phyloP scores from a whole-genome alignment of 2,329 filamentous ascomycete genomes.

The Aciculosporium take region DNA sequence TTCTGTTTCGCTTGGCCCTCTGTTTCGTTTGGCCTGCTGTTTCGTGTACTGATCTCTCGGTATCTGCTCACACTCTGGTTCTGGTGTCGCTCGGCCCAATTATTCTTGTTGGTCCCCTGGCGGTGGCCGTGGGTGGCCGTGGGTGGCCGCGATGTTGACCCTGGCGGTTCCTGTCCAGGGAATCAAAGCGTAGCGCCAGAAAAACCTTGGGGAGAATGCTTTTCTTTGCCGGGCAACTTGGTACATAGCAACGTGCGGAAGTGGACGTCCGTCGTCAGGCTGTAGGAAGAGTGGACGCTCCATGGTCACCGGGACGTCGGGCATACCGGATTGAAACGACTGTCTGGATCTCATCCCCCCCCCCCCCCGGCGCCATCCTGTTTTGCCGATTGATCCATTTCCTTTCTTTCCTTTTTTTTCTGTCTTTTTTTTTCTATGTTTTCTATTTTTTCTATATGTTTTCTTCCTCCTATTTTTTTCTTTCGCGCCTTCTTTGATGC shows the following conservation, averaged over 20 bases:
- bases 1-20: neutral
- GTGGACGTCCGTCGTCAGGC: constrained; percentile 13
- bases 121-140: constrained; percentile 20
- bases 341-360: neutral
- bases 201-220: no score
- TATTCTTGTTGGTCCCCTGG: constrained; percentile 18
- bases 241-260: constrained; percentile 14
- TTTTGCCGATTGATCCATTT: neutral
- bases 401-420: neutral
- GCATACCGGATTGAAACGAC: neutral
- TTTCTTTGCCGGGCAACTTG: no score
- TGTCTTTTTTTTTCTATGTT: no score
- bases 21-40: neutral
- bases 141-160: constrained; percentile 21
- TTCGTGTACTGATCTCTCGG: neutral
- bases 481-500: no score
- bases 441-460: no score
- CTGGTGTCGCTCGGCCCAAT: constrained; percentile 17
- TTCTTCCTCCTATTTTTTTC: no score
- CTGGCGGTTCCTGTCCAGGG: constrained; percentile 16
- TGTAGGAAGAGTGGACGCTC: constrained; percentile 17
- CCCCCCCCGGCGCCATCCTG: neutral
- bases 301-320: constrained; percentile 11
- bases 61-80: constrained; percentile 16
- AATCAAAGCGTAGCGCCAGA: no score